Percentiles rank a stretch among this genome's conserved stretches.
Evolutionary conservation across 257 asterid genomes (phyloP).

Genomic region (Nicotiana sylvestris): DNA sequence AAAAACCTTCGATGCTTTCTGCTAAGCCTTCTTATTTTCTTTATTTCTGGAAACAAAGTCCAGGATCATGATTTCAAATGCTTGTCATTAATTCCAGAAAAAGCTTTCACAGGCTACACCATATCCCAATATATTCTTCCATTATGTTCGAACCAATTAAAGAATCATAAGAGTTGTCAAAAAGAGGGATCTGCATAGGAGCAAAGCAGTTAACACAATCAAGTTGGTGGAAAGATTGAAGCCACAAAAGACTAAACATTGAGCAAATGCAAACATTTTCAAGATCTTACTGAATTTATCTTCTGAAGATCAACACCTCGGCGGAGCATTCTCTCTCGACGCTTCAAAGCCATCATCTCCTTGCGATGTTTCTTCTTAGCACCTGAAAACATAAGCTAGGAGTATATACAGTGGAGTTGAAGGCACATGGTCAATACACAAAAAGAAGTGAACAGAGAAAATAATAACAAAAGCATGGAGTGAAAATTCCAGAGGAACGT

Average conservation of each 20-base stretch:
- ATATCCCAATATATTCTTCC: not conserved
- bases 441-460: not conserved
- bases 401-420: constrained; percentile 19
- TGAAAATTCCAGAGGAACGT: not conserved
- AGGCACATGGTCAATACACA: constrained; percentile 9
- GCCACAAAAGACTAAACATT: constrained; percentile 5
- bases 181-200: not conserved
- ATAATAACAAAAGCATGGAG: not conserved
- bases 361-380: constrained; percentile 85
- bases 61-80: not conserved
- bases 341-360: constrained; percentile 75
- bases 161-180: not conserved
- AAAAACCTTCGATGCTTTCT: not conserved
- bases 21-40: not conserved
- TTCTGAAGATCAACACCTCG: constrained; percentile 91
- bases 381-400: constrained; percentile 42
- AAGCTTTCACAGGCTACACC: not conserved
- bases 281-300: constrained; percentile 63
- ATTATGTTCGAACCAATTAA: not conserved
- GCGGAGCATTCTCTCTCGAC: constrained; percentile 68
- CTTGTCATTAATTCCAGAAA: not conserved
- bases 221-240: not conserved
- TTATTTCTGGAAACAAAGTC: not conserved
- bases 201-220: not conserved
- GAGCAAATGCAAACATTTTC: not conserved